Conservation (phyloP, 805 yeast genomes). For the Candida berthetii region DNA sequence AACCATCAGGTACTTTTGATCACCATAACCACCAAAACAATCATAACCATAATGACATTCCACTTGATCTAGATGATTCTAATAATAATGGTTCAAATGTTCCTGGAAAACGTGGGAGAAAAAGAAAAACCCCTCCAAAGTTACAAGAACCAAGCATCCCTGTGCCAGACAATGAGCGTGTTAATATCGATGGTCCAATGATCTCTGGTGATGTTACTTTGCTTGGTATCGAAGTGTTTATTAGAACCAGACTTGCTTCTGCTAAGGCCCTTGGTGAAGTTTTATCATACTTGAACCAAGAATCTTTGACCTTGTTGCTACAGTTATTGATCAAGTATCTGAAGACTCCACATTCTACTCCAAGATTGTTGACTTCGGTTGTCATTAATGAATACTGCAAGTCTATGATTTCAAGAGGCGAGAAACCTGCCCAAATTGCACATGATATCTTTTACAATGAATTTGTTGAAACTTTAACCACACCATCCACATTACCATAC, state of each 20-base stretch:
- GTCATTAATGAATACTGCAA: conserved; percentile 64
- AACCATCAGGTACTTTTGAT: conserved; percentile 61
- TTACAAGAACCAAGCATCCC: conserved; percentile 34
- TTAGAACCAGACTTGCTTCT: conserved; percentile 70
- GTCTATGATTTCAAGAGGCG: conserved; percentile 12
- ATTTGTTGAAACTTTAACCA: conserved; percentile 30
- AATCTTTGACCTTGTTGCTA: conserved; percentile 32
- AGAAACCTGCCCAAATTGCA: conserved; percentile 16
- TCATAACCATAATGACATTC: background rate
- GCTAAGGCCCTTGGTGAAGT: conserved; percentile 71
- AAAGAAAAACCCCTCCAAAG: conserved; percentile 33
- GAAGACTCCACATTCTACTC: conserved; percentile 49
- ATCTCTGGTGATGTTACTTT: conserved; percentile 85
- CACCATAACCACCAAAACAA: conserved; percentile 1
- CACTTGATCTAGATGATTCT: conserved; percentile 6
- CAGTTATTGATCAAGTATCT: conserved; percentile 20
- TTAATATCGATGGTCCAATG: conserved; percentile 91
- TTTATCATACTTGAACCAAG: conserved; percentile 41
- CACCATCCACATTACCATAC: conserved; percentile 41
- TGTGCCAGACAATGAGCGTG: conserved; percentile 48
- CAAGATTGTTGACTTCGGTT: conserved; percentile 65
- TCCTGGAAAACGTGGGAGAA: conserved; percentile 33
- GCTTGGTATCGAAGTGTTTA: conserved; percentile 68
- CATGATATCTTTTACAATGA: conserved; percentile 21
- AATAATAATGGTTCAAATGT: conserved; percentile 15